A percentile compares a stretch with the other conserved stretches of the same genome.
These are phyloP conservation scores for Simplicillium sp. DNA, from an alignment of 2,329 filamentous ascomycete genomes.

Conservation along the genomic window DNA sequence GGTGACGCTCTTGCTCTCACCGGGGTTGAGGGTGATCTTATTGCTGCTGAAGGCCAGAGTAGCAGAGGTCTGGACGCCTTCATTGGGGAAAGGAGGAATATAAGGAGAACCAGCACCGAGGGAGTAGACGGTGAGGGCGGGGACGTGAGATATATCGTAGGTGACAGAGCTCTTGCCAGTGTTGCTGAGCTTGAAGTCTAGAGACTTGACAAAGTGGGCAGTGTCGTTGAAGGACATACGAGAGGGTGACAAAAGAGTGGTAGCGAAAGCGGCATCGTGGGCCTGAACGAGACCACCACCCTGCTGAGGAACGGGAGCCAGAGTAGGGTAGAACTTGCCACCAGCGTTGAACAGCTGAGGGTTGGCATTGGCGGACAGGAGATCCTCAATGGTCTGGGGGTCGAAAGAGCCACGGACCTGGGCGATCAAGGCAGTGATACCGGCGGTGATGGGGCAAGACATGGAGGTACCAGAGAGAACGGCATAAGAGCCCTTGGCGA, in stretches of 20 bases:
- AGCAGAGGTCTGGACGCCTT: constrained; percentile 29
- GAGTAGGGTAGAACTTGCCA: constrained; percentile 20
- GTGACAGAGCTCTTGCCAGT: constrained; percentile 34
- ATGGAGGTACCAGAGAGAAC: constrained; percentile 51
- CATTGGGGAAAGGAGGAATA: constrained; percentile 34
- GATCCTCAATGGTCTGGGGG: constrained; percentile 37
- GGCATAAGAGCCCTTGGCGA: constrained; percentile 34
- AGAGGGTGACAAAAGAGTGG: constrained; percentile 41
- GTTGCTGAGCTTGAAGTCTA: constrained; percentile 49
- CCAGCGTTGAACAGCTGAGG: constrained; percentile 39
- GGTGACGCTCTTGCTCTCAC: constrained; percentile 33
- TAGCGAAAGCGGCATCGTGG: constrained; percentile 46
- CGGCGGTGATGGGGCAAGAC: constrained; percentile 47
- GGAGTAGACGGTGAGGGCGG: constrained; percentile 45
- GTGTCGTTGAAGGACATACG: constrained; percentile 57
- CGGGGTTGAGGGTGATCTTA: constrained; percentile 32
- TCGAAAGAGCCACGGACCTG: constrained; percentile 41
- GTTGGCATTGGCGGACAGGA: constrained; percentile 39
- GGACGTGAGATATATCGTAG: constrained; percentile 41
- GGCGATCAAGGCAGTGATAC: constrained; percentile 42
- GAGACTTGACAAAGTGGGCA: constrained; percentile 37
- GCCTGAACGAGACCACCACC: constrained; percentile 52
- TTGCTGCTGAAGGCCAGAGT: constrained; percentile 30
- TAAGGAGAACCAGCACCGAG: constrained; percentile 20
- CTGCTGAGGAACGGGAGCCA: constrained; percentile 50